These are phyloP conservation scores for Ustilago loliicola DNA, from an alignment of 1,284 basidiomycete genomes.

Conservation along the genomic window DNA sequence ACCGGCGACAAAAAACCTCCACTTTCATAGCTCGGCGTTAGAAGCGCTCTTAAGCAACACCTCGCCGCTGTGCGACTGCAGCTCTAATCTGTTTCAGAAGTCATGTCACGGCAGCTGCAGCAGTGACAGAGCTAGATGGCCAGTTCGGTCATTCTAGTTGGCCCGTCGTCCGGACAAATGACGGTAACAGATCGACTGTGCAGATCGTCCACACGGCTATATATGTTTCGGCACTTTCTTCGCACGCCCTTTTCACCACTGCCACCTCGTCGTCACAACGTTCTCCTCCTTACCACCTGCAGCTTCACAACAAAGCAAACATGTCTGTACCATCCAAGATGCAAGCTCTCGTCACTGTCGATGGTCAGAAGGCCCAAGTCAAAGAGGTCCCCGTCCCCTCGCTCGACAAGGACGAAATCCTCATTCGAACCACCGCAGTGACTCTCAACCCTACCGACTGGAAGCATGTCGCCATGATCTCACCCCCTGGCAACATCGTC, in stretches of 20 bases:
- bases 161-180: neutral
- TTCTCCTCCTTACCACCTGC: neutral
- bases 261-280: neutral
- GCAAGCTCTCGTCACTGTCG: slow-evolving; percentile 57
- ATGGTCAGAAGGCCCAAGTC: slow-evolving; percentile 54
- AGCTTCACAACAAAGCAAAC: neutral
- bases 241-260: neutral
- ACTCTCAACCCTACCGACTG: slow-evolving; percentile 69
- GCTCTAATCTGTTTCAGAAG: neutral
- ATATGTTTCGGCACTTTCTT: slow-evolving; percentile 4
- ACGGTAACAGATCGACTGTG: neutral
- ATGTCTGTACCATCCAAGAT: slow-evolving; percentile 47
- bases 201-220: neutral
- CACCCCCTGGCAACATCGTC: slow-evolving; percentile 71
- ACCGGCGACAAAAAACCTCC: slow-evolving; percentile 1
- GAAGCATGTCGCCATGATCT: slow-evolving; percentile 70
- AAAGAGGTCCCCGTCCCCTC: slow-evolving; percentile 59
- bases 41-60: neutral
- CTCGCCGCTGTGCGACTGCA: neutral
- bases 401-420: slow-evolving; percentile 48
- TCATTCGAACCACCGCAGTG: slow-evolving; percentile 54
- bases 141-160: neutral
- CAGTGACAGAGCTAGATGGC: neutral
- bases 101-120: neutral
- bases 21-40: neutral